Percentiles rank a stretch among this genome's conserved stretches.
Evolutionary conservation across 768 basidiomycete species (phyloP).

Genomic region (Tephrocybe sp.): DNA sequence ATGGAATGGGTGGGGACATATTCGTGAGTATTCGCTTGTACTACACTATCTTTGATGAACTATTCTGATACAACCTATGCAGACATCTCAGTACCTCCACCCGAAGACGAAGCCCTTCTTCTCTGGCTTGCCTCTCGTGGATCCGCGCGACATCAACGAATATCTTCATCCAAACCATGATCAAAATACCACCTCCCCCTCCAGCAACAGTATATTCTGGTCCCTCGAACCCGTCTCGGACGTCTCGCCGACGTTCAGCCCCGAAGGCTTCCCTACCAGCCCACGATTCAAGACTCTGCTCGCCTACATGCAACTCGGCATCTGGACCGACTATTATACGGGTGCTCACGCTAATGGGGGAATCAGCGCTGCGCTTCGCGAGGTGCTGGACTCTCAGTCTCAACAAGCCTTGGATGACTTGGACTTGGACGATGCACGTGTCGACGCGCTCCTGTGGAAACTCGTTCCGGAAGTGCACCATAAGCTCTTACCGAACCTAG

Average conservation of each 20-base stretch:
- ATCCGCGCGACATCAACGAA: conserved; percentile 42
- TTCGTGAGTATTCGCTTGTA: conserved; percentile 29
- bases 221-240: conserved; percentile 29
- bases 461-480: conserved; percentile 28
- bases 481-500: conserved; percentile 44
- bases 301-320: conserved; percentile 60
- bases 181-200: not conserved
- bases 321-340: conserved; percentile 57
- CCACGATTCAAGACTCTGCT: conserved; percentile 57
- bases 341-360: conserved; percentile 40
- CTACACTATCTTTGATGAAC: not conserved
- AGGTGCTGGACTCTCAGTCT: conserved; percentile 9
- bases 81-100: conserved; percentile 50
- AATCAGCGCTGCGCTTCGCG: conserved; percentile 41
- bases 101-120: conserved; percentile 51
- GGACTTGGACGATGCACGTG: not conserved
- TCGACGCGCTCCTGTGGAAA: conserved; percentile 3
- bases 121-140: conserved; percentile 51
- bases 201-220: not conserved
- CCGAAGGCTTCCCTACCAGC: conserved; percentile 54
- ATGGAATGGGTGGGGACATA: conserved; percentile 63
- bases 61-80: not conserved
- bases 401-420: conserved; percentile 3
- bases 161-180: conserved; percentile 42
- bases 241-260: conserved; percentile 46